Evolutionary conservation across 768 basidiomycete species (phyloP), one percentile per base, ranked within the genome.

Genomic region (Lentinula sp.): DNA sequence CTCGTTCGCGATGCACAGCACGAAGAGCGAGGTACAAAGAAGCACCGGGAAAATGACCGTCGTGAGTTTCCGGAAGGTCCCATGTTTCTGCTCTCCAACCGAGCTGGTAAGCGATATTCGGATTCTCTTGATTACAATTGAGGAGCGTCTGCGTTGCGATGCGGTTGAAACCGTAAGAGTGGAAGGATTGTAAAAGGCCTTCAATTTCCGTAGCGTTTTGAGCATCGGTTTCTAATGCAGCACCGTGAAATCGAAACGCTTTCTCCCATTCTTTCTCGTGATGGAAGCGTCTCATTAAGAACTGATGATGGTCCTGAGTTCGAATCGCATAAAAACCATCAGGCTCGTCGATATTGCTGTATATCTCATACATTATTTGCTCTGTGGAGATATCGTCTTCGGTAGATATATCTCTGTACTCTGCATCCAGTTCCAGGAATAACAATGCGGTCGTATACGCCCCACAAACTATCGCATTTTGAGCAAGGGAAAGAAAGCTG

Each of bases 291-390:
- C 86, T 88, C 56, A 95, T 78, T 39, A 99, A 80, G 60, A 95
- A 90, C 48, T 83, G 80, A 28, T 85, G 82, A n/a, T 91, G 81
- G 68, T 98, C 86, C 35, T 80, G 73, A 6, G 89, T 86, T 63
- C 87, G 80, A 62, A 98, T 94, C 5, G 94, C 94, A 71, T 99
- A 99, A 71, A 99, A 99, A 1, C 97, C 95, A 67, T 99, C 97
- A 0, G 95, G 95, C 70, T 99, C 97, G 68, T 97, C 95, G 62
- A 99, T 94, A 66, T 94, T 89, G 58, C 87, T 86, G 68, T 98
- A 99, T 54, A 98, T 93, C 54, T 89, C 88, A 75, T 94, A 98
- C 21, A 98, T 75, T 28, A 95, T 78, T 61, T 89, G 77, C 65
- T 93, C 91, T 1, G 79, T 74, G 15, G 73, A 71, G 2, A 67